Evolutionary conservation across 2,329 filamentous ascomycete genomes (phyloP), one percentile per base, ranked within the genome.

Genomic region (Aspergillus sp.): DNA sequence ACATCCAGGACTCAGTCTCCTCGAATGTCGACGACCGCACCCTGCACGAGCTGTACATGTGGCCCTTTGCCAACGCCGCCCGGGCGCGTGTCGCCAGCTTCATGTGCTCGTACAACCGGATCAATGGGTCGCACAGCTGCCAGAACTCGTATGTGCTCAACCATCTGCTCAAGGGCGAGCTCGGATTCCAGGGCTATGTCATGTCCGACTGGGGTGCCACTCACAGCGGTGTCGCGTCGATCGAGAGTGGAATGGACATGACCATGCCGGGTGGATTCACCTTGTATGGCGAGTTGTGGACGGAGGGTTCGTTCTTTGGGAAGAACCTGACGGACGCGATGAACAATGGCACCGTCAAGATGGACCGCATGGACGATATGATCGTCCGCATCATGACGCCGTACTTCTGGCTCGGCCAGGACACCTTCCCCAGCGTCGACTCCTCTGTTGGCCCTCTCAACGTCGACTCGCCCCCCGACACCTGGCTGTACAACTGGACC

Each of bases 61-160:
- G 86, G 86, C 86, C 86, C 0, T 90, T 90, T 57, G 83, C 78
- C 27, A 85, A 90, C 57, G 83, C 83, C 1, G 78, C 88, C 42
- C 74, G 74, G 43, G 84, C 84, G 7, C 83, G 84, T 8, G 82
- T 85, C 3, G 60, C 68, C 9, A 67, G 66, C 6, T 54, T 74
- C 12, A 76, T 76, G 73, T 75, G 73, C 57, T 62, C 48, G 6
- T 71, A 71, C 52, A 66, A 72, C 30, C 59, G 65, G 40, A 40
- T 79, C 47, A 76, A 78, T 44, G 62, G 68, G 19, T 69, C 67
- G 1, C 75, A 71, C 48, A 65, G 70, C 4, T 78, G 75, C 48
- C 67, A 76, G 48, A 77, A 73, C 50, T 65, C 65, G 12, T 56
- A 72, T 43, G 50, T 66, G 0, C 56, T 77, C 2, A 75, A 73